phyloP scores from a whole-genome alignment of 148 eudicot genomes.

The Chenopodium berlandieri region DNA sequence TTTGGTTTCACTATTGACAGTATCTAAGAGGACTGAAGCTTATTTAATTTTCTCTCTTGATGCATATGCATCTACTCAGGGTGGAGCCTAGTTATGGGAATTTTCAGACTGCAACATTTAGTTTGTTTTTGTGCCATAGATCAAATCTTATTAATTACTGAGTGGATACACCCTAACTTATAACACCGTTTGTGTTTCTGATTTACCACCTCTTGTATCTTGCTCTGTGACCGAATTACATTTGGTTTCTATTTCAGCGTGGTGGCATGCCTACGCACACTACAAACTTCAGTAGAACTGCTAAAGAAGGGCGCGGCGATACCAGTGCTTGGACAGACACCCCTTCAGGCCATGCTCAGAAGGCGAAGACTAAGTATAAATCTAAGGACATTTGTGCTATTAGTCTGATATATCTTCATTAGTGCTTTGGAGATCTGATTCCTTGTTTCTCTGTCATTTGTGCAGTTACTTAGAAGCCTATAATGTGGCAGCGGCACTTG shows the following conservation, averaged over 20 bases:
- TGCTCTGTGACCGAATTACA: not conserved
- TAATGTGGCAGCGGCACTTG: slow-evolving; percentile 76
- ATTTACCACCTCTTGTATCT: not conserved
- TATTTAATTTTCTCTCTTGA: not conserved
- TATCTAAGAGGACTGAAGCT: not conserved
- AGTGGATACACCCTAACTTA: not conserved
- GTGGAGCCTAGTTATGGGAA: not conserved
- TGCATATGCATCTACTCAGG: not conserved
- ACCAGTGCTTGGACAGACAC: slow-evolving; percentile 93
- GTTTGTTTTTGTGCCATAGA: not conserved
- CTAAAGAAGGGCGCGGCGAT: slow-evolving; percentile 91
- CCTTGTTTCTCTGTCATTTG: not conserved
- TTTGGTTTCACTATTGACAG: not conserved
- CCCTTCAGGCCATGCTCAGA: slow-evolving; percentile 73
- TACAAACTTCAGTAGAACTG: slow-evolving; percentile 58
- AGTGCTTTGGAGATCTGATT: not conserved
- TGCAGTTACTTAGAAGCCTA: slow-evolving; percentile 87
- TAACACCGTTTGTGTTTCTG: not conserved
- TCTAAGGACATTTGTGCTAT: not conserved
- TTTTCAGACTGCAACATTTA: not conserved
- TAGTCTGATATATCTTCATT: too few species aligned
- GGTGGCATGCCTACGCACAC: slow-evolving; percentile 53
- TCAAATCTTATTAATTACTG: not conserved
- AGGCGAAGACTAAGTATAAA: slow-evolving; percentile 81
- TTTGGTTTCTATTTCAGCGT: slow-evolving; percentile 49